Evolutionary conservation across 1,139 yeast genomes (phyloP).

Genomic region (Williopsis jadinii): DNA sequence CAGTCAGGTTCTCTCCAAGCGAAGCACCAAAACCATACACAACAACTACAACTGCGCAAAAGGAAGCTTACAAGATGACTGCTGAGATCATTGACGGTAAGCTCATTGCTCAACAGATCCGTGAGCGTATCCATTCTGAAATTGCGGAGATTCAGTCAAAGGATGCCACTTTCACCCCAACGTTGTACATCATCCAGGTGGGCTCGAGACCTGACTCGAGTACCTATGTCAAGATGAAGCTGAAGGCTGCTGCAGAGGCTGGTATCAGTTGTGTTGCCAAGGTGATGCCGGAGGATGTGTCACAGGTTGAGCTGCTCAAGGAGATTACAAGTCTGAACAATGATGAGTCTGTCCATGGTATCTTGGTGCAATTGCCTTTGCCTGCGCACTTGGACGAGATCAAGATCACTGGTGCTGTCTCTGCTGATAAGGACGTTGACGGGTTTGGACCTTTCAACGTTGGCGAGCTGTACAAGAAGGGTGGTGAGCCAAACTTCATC

Average conservation of each 20-base stretch:
- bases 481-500: slow-evolving; percentile 61
- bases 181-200: slow-evolving; percentile 64
- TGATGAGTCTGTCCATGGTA: slow-evolving; percentile 61
- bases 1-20: too few relatives aligned
- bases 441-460: slow-evolving; percentile 72
- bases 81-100: slow-evolving; percentile 54
- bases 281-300: slow-evolving; percentile 48
- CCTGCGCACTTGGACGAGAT: slow-evolving; percentile 69
- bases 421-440: slow-evolving; percentile 68
- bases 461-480: slow-evolving; percentile 69
- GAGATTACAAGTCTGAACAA: slow-evolving; percentile 51
- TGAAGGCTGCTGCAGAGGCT: slow-evolving; percentile 65
- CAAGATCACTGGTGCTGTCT: slow-evolving; percentile 58
- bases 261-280: slow-evolving; percentile 54
- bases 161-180: slow-evolving; percentile 55
- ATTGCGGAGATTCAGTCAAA: slow-evolving; percentile 47
- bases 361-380: slow-evolving; percentile 66
- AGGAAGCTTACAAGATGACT: background rate
- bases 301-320: slow-evolving; percentile 49
- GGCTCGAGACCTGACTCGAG: slow-evolving; percentile 74
- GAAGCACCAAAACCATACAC: background rate
- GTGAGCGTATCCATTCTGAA: slow-evolving; percentile 40
- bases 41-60: background rate
- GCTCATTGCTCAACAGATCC: slow-evolving; percentile 52
- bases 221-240: slow-evolving; percentile 68